A percentile compares a stretch with the other conserved stretches of the same genome.
Conservation (phyloP, 345 rosid genomes). For the Euclidium syriacum region DNA sequence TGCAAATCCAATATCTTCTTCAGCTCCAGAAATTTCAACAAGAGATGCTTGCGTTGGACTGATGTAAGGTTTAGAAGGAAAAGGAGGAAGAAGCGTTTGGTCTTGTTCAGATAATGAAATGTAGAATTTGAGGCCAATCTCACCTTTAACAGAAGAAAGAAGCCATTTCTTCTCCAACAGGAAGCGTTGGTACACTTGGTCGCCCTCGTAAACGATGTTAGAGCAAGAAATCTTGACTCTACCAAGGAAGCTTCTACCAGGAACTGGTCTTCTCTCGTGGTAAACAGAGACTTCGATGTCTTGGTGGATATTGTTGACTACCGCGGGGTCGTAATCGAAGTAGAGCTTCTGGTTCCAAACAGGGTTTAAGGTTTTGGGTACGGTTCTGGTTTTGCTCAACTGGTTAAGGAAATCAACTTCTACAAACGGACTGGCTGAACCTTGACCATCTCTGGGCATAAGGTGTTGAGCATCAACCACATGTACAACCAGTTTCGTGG, state of each 20-base stretch:
- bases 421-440: slow-evolving; percentile 47
- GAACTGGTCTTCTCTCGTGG: slow-evolving; percentile 41
- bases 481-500: slow-evolving; percentile 40
- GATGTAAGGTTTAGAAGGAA: not conserved
- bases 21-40: slow-evolving; percentile 1
- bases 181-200: slow-evolving; percentile 48
- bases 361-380: slow-evolving; percentile 41
- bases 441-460: slow-evolving; percentile 49
- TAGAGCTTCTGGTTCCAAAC: slow-evolving; percentile 51
- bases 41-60: slow-evolving; percentile 1
- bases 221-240: slow-evolving; percentile 40
- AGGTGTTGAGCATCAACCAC: slow-evolving; percentile 53
- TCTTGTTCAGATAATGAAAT: slow-evolving; percentile 21
- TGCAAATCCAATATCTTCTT: slow-evolving; percentile 21
- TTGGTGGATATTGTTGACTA: slow-evolving; percentile 13
- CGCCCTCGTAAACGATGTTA: slow-evolving; percentile 41
- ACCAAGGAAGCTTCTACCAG: slow-evolving; percentile 45
- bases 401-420: slow-evolving; percentile 49
- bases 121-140: slow-evolving; percentile 48
- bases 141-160: slow-evolving; percentile 45
- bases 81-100: not conserved
- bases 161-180: slow-evolving; percentile 40
- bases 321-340: slow-evolving; percentile 33
- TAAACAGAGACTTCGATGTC: slow-evolving; percentile 41
- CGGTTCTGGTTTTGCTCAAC: slow-evolving; percentile 44